phyloP scores from a whole-genome alignment of 148 eudicot genomes.

The Chenopodium album region DNA sequence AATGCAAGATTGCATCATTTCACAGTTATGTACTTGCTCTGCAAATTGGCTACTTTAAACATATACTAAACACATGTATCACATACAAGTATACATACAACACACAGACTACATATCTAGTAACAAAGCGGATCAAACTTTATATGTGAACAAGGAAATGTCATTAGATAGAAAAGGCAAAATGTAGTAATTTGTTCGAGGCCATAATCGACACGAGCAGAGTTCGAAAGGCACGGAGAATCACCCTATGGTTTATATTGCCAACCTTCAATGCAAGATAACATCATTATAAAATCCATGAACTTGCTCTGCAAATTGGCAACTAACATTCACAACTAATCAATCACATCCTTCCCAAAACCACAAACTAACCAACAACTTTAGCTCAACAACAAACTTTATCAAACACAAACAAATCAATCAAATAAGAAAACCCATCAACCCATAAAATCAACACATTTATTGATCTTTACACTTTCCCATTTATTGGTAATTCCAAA shows the following conservation, averaged over 20 bases:
- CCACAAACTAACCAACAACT: too few relatives aligned
- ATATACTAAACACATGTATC: not conserved
- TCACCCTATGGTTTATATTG: not conserved
- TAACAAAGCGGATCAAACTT: too few relatives aligned
- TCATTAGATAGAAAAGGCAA: too few relatives aligned
- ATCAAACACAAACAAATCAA: too few relatives aligned
- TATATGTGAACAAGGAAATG: too few relatives aligned
- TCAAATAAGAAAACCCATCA: too few relatives aligned
- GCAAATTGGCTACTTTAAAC: not conserved
- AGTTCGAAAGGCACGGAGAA: conserved; percentile 24
- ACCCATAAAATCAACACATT: too few relatives aligned
- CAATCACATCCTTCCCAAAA: not conserved
- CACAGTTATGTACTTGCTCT: not conserved
- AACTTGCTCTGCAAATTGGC: conserved; percentile 25
- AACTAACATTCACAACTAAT: not conserved
- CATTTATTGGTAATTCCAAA: too few relatives aligned
- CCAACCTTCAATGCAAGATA: conserved; percentile 27
- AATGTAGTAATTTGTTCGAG: conserved; percentile 14
- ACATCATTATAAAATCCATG: conserved; percentile 6
- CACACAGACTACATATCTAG: too few relatives aligned
- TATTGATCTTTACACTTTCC: too few relatives aligned
- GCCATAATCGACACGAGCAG: conserved; percentile 12
- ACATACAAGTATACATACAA: not conserved
- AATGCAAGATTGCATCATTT: not conserved
- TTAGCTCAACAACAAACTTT: too few relatives aligned